Evolutionary conservation across 768 basidiomycete species (phyloP).

Genomic region (Cubamyces sp.): DNA sequence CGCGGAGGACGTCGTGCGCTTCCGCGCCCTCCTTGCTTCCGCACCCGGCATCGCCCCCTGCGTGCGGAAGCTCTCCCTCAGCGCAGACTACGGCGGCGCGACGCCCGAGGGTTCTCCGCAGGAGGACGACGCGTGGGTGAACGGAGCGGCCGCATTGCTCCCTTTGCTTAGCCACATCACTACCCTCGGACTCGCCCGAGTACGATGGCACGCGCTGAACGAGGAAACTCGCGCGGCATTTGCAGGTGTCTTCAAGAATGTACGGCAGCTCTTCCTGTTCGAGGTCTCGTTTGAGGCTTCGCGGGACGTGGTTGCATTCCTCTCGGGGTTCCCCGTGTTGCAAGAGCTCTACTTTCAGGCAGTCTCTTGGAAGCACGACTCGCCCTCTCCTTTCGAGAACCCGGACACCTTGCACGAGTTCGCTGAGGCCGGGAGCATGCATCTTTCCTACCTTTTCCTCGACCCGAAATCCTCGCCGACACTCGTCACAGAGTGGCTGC

Average conservation of each 20-base stretch:
- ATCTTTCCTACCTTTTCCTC: constrained; percentile 34
- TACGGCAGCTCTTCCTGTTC: constrained; percentile 33
- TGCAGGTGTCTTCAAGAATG: constrained; percentile 21
- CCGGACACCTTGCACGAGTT: neutral
- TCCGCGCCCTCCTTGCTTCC: constrained; percentile 25
- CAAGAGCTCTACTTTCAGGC: constrained; percentile 35
- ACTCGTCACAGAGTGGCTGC: constrained; percentile 34
- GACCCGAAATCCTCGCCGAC: constrained; percentile 35
- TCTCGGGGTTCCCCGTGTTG: constrained; percentile 33
- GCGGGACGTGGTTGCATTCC: constrained; percentile 32
- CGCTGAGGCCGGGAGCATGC: constrained; percentile 23
- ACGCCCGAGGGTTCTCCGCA: constrained; percentile 19
- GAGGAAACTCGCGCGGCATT: constrained; percentile 30
- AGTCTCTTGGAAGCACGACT: constrained; percentile 33
- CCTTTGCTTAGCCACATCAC: constrained; percentile 24
- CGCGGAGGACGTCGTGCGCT: constrained; percentile 23
- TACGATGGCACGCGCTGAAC: constrained; percentile 31
- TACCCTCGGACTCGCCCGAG: constrained; percentile 31
- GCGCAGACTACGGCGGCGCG: constrained; percentile 27
- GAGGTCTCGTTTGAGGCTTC: constrained; percentile 33
- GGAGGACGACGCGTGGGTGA: constrained; percentile 32
- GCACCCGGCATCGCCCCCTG: constrained; percentile 27
- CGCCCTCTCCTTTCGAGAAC: constrained; percentile 22
- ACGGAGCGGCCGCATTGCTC: constrained; percentile 25
- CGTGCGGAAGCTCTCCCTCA: constrained; percentile 32